Evolutionary conservation across 768 basidiomycete genomes (phyloP), one percentile per base, ranked within the genome.

Genomic region (Dentipellis sp.): DNA sequence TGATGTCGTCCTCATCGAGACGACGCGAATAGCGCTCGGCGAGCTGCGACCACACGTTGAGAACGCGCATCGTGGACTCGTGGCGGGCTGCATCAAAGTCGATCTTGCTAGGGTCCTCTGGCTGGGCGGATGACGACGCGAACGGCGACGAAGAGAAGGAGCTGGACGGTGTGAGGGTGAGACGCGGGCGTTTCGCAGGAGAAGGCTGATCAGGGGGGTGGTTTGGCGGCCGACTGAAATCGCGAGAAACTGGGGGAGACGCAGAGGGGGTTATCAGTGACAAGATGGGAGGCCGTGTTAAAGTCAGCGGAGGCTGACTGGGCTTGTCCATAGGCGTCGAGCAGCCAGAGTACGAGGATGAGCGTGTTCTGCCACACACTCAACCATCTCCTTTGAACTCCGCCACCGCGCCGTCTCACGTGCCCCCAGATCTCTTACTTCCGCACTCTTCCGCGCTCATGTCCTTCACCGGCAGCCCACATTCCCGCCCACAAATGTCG

Each of bases 1-100:
- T 74, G 48, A 91, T 83, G 66, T 92, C 89, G 67, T 91, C 89
- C 64, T 91, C 83, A 61, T 88, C 86, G 39, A 88, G 70, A 46
- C 77, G 75, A 52, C 79, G 76, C 36, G 78, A 75, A 65, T 90
- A 86, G 22, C 86, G 78, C 50, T 84, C 80, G 3, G 79, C 87
- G 3, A 91, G 78, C 52, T 79, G 74, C 23, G 78, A 74, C 88
- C 89, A 90, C 12, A 79, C 71, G 61, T 79, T 76, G 21, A 81
- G 70, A 38, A 90, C 71, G 2, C 83, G 81, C 61, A 74, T 68
- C 4, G 76, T 74, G 0, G 80, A 80, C 8, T 78, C 83, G 53
- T 80, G 74, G 46, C 84, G 75, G 37, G 80, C 81, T 37, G 77
- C 74, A 53, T 80, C 68, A 19, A 82, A 69, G 59, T 82, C 78